Evolutionary conservation across 768 basidiomycete genomes (phyloP), one percentile per base, ranked within the genome.

Genomic region (Pleurotus djamor): DNA sequence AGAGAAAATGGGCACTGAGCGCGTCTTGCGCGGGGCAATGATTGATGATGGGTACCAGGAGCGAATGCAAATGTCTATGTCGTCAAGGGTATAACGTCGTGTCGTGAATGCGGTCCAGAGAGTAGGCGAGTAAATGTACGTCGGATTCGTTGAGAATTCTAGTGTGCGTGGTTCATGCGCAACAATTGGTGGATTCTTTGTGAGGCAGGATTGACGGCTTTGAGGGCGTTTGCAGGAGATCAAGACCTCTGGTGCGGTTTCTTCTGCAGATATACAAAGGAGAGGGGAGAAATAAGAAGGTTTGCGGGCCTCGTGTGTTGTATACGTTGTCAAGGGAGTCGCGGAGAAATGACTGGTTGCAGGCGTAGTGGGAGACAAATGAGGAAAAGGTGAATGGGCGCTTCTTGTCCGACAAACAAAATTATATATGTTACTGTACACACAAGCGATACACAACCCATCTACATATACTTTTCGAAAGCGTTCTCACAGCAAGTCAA

Each of bases 401-500:
- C 54, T n/a, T 56, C 12, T 43, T 56, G 17, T n/a, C 21, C 21
- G 21, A 28, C 21, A 28, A 28, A 28, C 21, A 28, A 28, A 28
- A 28, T 28, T 28, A 28, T 1, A 3, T 28, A 28, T 28, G 21
- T 28, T 28, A 28, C 21, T 28, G 21, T 28, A 28, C 21, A 28
- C 21, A 28, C 21, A 28, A 28, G 21, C 3, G 21, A 47, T 47
- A 47, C 45, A 50, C 49, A 50, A 12, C 2, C 21, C 21, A 28
- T 28, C 21, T 28, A 28, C 21, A 28, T 1, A 28, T 28, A 28
- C 21, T 28, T 28, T 28, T 28, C 21, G 21, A 28, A 28, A 1
- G 21, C 21, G 21, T 28, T 28, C 21, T 28, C 72, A 96, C 54
- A 96, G 73, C 59, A 97, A 72, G 73, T 97, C 95, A 73, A 91